Evolutionary conservation across 805 yeast genomes (phyloP), one percentile per base, ranked within the genome.

Genomic region (Myxozyma kluyveri): DNA sequence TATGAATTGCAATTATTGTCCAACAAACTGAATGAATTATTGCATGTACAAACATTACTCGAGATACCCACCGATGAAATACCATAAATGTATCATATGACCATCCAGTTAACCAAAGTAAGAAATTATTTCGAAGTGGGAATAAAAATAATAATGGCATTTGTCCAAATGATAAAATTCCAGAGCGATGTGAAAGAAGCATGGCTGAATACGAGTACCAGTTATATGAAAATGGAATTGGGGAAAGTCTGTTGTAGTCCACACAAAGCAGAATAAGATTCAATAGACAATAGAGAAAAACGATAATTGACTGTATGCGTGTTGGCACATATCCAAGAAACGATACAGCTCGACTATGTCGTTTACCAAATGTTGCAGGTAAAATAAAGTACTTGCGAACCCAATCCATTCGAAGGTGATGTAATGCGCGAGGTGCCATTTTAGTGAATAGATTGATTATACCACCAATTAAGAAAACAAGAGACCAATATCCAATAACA

Each of bases 91-190:
- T 74, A n/a, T 81, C 68, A 59, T 77, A 82, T 0, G 80, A 66
- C 72, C 86, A 75, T 1, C 89, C 88, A 1, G 89, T 77, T 2
- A 83, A 47, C 64, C 70, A 71, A 52, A 78, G 75, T 62, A 86
- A 72, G 17, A 86, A 80, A 63, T 84, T 86, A 66, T 86, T 86
- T 61, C 93, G 72, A 24, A 84, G 83, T 2, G 88, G 86, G 66
- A 86, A 82, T 49, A 84, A 67, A 53, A 79, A 76, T 17, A 82
- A 64, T 3, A 77, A 64, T 0, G 91, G 90, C 51, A 82, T 21
- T 26, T 54, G 59, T 36, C 43, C 58, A 40, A 63, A 47, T 0
- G 62, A 47, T 19, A 64, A 32, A 29, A 57, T 47, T 0, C 66
- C 73, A 1, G 73, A 42, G 21, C 56, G 47, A 39, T 40, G 41